Base-by-base conservation (phyloP, 208 protist species). In the Phytomonas francai region DNA sequence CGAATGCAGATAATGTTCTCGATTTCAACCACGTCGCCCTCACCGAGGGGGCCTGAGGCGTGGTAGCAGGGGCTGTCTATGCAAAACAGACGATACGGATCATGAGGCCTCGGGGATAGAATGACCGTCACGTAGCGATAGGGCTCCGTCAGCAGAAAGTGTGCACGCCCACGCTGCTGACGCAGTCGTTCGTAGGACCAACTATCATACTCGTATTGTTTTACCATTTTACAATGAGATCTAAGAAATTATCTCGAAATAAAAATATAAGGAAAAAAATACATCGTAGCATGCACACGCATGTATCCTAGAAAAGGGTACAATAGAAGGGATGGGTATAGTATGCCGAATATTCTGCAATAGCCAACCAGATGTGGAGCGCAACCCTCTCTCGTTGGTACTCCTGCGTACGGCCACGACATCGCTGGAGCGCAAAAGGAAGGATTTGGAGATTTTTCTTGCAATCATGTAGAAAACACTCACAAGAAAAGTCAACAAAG, bases 51-150 rank as follows among this genome's bases (percentile, higher is more conserved):
- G 0, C 90, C 90, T 27, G 80, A 68, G 30, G 84, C 87, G 63
- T 96, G 90, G 65, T 92, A 96, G 62, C 90, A 96, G 6, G 87
- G 80, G 54, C 82, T 90, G 73, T 96, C 90, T 28, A 96, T 80
- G 59, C 82, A 89, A 70, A 80, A 81, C 64, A 95, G 76, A 65
- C 75, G 70, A 5, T 77, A 69, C 6, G 42, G 67, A 30, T 29
- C 58, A 62, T 63, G 57, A 1, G 49, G 36, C 30, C 67, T 36
- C 9, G 65, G 64, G n/a, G 73, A 30, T 25, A 95, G 79, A 39
- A 95, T 67, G 30, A 95, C 89, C 14, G 89, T 92, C 30, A 95
- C 81, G 68, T 86, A 95, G 27, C 87, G 84, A 39, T 85, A 87
- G 0, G 87, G 87, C 56, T 92, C 87, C 32, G 88, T 85, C 1